phyloP scores from a whole-genome alignment of 2,329 filamentous ascomycete genomes.

The Emergomyces orientalis region DNA sequence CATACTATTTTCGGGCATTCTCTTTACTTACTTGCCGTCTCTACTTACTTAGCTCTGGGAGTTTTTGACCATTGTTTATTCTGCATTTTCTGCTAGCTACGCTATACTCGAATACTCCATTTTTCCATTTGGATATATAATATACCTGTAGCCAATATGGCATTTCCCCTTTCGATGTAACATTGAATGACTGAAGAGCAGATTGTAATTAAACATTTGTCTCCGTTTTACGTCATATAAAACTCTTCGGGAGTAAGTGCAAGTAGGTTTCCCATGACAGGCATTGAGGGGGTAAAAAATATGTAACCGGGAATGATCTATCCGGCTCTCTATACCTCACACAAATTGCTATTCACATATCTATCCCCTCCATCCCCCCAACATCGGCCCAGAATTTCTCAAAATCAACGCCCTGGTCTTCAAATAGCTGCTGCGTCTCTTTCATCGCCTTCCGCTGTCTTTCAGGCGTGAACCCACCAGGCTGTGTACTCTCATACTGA shows the following conservation, averaged over 20 bases:
- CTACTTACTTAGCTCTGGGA: background rate
- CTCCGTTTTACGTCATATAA: background rate
- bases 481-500: conserved; percentile 72
- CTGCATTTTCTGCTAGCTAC: background rate
- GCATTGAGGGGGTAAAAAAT: background rate
- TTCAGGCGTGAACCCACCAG: conserved; percentile 68
- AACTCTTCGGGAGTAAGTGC: background rate
- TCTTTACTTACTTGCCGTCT: background rate
- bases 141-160: background rate
- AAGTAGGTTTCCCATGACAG: background rate
- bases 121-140: background rate
- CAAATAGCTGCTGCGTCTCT: conserved; percentile 68
- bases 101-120: background rate
- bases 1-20: background rate
- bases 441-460: conserved; percentile 62
- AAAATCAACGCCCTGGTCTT: conserved; percentile 68
- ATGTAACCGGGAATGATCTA: background rate
- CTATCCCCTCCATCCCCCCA: conserved; percentile 51
- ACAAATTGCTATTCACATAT: conserved; percentile 32
- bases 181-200: background rate
- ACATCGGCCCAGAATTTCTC: conserved; percentile 67
- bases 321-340: background rate
- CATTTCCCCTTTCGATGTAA: background rate
- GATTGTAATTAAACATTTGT: background rate
- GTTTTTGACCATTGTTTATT: background rate